Evolutionary conservation across 257 asterid genomes (phyloP), one percentile per base, ranked within the genome.

Genomic region (Ilex asprella): DNA sequence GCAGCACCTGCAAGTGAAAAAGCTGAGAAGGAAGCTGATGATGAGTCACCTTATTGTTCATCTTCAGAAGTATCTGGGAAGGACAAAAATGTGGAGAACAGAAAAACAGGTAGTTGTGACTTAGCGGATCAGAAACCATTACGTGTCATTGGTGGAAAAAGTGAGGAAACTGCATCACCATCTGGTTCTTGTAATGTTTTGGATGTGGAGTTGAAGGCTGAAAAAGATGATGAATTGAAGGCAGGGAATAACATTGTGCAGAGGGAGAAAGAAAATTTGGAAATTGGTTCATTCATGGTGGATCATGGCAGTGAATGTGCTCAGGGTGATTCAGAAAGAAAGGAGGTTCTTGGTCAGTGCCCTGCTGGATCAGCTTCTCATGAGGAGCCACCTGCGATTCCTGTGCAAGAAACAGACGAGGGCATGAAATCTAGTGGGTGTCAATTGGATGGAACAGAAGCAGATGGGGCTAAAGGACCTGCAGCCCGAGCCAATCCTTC

Each of bases 291-390:
- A 35, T 35, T 8, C 41, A 8, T 35, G 41, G 41, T 35, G 41
- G 77, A 73, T 56, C 75, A 51, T 49, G 75, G 60, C 58, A 75
- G 47, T 64, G 74, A 62, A 35, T 16, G 43, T 65, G 41, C 31
- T 10, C 82, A 58, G 46, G 64, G 64, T 50, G 55, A 59, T 29
- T 69, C 65, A n/a, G 91, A 72, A 64, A 70, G 59, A 16, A 63
- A 71, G 51, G 73, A 67, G 66, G 64, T n/a, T 15, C 14, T 11
- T 6, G 78, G 61, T 63, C 61, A 62, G 35, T 43, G 56, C 50
- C 47, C 63, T 27, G 61, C 58, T 15, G 64, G 52, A 65, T 69
- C 79, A 58, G 51, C 65, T 16, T 27, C 70, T 56, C 74, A 65
- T 62, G 74, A 59, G 7, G 78, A 56, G 32, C 51, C 13, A 56